Percentiles rank a stretch among this genome's conserved stretches.
Evolutionary conservation across 2,329 filamentous ascomycete genomes (phyloP).

Genomic region (Proliferodiscus dingleyae): DNA sequence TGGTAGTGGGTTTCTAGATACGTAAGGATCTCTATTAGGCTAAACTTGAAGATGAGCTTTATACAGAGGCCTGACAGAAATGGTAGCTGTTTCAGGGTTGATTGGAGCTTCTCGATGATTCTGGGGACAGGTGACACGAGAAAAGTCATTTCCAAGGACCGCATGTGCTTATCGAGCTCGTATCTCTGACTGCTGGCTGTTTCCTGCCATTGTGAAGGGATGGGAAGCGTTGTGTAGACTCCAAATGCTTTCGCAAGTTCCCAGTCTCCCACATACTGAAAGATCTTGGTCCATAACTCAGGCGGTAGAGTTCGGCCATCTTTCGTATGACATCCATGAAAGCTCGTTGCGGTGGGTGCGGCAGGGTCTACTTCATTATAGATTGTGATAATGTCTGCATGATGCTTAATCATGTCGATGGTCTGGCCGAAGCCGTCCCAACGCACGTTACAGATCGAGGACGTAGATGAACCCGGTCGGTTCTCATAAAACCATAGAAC

Average conservation of each 20-base stretch:
- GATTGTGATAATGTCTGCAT: constrained; percentile 69
- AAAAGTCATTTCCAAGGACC: constrained; percentile 80
- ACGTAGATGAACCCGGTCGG: constrained; percentile 41
- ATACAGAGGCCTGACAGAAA: constrained; percentile 76
- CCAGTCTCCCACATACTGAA: constrained; percentile 84
- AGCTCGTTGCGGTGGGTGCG: constrained; percentile 34
- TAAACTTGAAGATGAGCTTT: constrained; percentile 88
- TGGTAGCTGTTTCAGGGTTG: constrained; percentile 63
- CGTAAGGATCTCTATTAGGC: constrained; percentile 70
- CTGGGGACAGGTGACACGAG: constrained; percentile 65
- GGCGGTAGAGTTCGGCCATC: constrained; percentile 57
- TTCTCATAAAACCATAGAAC: constrained; percentile 76
- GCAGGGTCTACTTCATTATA: constrained; percentile 58
- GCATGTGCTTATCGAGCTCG: no score
- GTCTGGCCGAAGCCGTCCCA: constrained; percentile 67
- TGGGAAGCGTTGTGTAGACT: constrained; percentile 71
- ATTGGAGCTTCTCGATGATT: constrained; percentile 69
- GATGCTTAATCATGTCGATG: constrained; percentile 70
- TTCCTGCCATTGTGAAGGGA: constrained; percentile 73
- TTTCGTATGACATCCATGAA: constrained; percentile 39
- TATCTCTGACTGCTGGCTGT: no score
- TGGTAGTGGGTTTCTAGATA: constrained; percentile 63
- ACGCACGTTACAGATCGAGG: constrained; percentile 49
- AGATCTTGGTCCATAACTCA: constrained; percentile 85
- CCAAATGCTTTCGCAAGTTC: constrained; percentile 78